phyloP scores from a whole-genome alignment of 495 filamentous ascomycete genomes.

The Beverwykella pulmonaria region DNA sequence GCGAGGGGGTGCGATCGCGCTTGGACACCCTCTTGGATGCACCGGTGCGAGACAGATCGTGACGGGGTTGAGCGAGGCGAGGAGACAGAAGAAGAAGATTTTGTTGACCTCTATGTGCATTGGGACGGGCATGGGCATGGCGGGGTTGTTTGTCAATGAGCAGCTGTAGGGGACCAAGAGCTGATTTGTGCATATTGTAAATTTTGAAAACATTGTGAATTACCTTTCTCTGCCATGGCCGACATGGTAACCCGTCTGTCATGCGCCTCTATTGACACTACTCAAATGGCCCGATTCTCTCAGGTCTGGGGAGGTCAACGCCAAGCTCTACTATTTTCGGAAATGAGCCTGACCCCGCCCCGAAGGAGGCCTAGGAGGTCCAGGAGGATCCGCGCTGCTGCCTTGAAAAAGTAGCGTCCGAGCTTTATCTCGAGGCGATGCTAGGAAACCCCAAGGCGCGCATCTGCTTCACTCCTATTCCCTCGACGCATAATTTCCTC shows the following conservation, averaged over 20 bases:
- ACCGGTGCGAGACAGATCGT: conserved; percentile 83
- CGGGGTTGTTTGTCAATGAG: conserved; percentile 48
- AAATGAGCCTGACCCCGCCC: background rate
- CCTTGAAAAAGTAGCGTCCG: background rate
- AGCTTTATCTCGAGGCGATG: background rate
- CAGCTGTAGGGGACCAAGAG: conserved; percentile 34
- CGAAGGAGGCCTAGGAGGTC: no score
- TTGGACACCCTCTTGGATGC: conserved; percentile 91
- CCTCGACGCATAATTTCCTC: no score
- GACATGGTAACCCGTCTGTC: background rate
- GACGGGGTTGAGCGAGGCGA: conserved; percentile 72
- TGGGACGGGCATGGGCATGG: conserved; percentile 48
- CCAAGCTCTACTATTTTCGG: background rate
- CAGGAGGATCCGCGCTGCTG: background rate
- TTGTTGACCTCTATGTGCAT: conserved; percentile 50
- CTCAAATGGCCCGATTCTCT: no score
- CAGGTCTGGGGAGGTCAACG: no score
- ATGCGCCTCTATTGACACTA: no score
- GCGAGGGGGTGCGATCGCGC: conserved; percentile 85
- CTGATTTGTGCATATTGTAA: background rate
- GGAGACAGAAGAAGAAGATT: conserved; percentile 52
- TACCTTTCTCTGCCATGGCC: no score
- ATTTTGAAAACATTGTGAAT: background rate
- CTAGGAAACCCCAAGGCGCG: no score
- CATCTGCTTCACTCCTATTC: no score